Conservation (phyloP, 2,329 filamentous ascomycete genomes). For the Nakataea oryzae region DNA sequence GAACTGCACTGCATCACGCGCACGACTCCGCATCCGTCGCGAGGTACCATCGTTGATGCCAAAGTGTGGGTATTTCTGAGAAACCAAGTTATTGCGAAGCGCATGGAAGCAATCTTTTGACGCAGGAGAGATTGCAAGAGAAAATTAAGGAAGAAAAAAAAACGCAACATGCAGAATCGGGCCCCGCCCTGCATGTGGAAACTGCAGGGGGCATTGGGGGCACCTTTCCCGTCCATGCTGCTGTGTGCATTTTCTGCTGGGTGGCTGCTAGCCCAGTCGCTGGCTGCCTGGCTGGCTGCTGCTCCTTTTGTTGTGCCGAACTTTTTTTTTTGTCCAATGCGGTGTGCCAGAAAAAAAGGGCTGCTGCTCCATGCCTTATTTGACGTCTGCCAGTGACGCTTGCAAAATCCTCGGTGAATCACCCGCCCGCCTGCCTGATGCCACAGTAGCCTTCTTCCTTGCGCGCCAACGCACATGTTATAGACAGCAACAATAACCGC, state of each 20-base stretch:
- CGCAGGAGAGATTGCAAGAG: not conserved
- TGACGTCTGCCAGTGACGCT: not conserved
- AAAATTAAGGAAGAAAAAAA: not conserved
- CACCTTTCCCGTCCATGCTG: too few species aligned
- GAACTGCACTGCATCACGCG: too few species aligned
- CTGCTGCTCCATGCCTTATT: not conserved
- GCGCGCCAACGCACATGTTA: not conserved
- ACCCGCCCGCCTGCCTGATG: too few species aligned
- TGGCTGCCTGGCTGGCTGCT: too few species aligned
- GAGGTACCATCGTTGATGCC: not conserved
- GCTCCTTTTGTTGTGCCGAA: too few species aligned
- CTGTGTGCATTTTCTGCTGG: not conserved
- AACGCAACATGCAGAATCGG: slow-evolving; percentile 3
- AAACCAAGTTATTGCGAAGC: not conserved
- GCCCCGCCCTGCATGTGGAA: not conserved
- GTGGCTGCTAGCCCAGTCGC: too few species aligned
- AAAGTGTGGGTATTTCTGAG: not conserved
- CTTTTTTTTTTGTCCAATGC: not conserved
- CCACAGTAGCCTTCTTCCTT: not conserved
- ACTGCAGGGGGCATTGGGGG: not conserved
- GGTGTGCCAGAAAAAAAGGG: not conserved
- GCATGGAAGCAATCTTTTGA: not conserved
- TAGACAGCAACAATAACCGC: not conserved
- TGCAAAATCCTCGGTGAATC: not conserved
- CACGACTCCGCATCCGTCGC: too few species aligned